Evolutionary conservation across 192 early-diverging fungal genomes (phyloP).

Genomic region (Dispira parvispora): DNA sequence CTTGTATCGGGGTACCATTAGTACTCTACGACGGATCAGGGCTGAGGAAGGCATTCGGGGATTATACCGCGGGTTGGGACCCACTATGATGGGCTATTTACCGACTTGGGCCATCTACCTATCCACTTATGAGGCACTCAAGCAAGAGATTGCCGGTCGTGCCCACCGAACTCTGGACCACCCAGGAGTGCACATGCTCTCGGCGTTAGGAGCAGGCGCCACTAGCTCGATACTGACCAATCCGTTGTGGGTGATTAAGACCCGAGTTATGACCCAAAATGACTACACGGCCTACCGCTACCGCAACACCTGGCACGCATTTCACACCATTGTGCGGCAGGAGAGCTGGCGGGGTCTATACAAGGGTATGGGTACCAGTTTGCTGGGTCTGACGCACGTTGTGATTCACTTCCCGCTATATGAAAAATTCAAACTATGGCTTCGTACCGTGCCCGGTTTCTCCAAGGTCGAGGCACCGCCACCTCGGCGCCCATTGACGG

Average conservation of each 20-base stretch:
- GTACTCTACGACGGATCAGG: slow-evolving; percentile 55
- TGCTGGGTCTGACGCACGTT: slow-evolving; percentile 85
- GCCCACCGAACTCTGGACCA: slow-evolving; percentile 12
- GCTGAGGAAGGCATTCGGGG: slow-evolving; percentile 71
- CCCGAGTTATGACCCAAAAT: slow-evolving; percentile 75
- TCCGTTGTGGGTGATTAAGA: slow-evolving; percentile 87
- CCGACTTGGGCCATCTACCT: slow-evolving; percentile 90
- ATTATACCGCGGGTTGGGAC: slow-evolving; percentile 74
- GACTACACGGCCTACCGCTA: slow-evolving; percentile 61
- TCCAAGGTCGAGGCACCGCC: slow-evolving; percentile 12
- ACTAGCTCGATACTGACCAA: slow-evolving; percentile 64
- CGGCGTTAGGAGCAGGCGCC: slow-evolving; percentile 74
- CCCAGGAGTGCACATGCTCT: slow-evolving; percentile 52
- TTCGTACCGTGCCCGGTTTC: slow-evolving; percentile 23
- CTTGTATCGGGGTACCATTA: slow-evolving; percentile 28
- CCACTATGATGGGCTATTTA: slow-evolving; percentile 76
- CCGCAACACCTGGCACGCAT: slow-evolving; percentile 62
- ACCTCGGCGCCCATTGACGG: background rate
- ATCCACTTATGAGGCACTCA: slow-evolving; percentile 69
- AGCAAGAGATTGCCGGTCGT: slow-evolving; percentile 24
- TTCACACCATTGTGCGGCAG: slow-evolving; percentile 46
- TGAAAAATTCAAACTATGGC: slow-evolving; percentile 62
- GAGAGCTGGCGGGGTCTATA: slow-evolving; percentile 80
- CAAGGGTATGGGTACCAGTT: slow-evolving; percentile 77
- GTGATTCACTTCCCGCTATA: slow-evolving; percentile 94